A percentile compares a stretch with the other conserved stretches of the same genome.
Conservation (phyloP, 331 rosid genomes). For the Arachis monticola region DNA sequence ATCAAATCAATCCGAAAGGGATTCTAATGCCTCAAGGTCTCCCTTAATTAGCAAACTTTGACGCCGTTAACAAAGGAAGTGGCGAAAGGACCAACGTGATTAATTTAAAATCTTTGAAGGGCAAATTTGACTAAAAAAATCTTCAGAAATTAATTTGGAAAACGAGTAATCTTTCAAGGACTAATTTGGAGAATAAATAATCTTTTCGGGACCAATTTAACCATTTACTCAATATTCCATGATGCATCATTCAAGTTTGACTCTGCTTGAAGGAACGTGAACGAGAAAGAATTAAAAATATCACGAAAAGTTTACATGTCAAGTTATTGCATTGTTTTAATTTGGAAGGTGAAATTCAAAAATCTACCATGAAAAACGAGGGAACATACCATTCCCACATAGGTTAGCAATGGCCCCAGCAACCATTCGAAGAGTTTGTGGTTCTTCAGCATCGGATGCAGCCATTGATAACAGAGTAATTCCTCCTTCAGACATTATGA, state of each 20-base stretch:
- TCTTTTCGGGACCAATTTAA: too few species aligned
- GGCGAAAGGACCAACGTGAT: too few species aligned
- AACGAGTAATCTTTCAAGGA: too few species aligned
- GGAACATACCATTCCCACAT: constrained; percentile 75
- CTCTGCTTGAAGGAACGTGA: not conserved
- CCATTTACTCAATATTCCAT: not conserved
- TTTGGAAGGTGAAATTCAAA: not conserved
- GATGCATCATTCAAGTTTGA: not conserved
- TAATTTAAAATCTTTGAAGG: too few species aligned
- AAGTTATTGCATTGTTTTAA: not conserved
- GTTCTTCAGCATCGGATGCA: constrained; percentile 85
- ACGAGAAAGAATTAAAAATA: not conserved
- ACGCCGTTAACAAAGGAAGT: too few species aligned
- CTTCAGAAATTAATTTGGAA: too few species aligned
- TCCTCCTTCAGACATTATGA: constrained; percentile 80
- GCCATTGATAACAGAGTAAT: constrained; percentile 72
- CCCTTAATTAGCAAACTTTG: too few species aligned
- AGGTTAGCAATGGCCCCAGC: constrained; percentile 87
- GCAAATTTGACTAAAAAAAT: too few species aligned
- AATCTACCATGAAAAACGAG: not conserved
- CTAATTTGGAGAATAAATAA: too few species aligned
- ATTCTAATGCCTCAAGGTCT: too few species aligned
- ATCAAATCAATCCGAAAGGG: too few species aligned
- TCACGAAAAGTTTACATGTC: not conserved
- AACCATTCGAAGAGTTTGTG: constrained; percentile 88